Base-by-base conservation (phyloP, 169 alveolate genomes). In the Plasmodium coatneyi region DNA sequence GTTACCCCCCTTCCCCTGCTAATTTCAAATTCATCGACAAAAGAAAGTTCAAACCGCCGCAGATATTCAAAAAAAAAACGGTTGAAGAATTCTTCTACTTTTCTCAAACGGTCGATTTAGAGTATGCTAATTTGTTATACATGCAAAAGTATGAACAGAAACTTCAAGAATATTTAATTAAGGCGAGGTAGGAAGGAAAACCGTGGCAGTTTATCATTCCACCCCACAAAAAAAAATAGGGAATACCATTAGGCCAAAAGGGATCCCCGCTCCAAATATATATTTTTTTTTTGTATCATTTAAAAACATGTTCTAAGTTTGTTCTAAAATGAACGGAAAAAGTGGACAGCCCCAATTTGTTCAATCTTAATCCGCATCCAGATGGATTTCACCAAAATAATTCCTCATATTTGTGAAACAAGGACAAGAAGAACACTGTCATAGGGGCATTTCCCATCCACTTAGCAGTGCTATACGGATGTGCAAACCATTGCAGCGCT, bases 61-160 rank as follows among this genome's bases (percentile, higher is more conserved):
- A 83, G 34, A 12, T 39, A 70, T 30, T 32, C 60, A 16, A 30
- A n/a, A 19, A 25, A 32, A 52, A 74, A 72, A 9, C n/a, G 39
- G 14, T 30, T 72, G 49, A 90, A 1, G 95, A 81, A 46, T 71
- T 30, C 30, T 90, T 81, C 6, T 90, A 90, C 46, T 90, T 70
- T 90, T 90, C 95, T 7, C 74, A 34, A 43, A 43, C 83, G 80
- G 78, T 81, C 32, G 86, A 90, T 81, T 80, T 90, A 80, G 95
- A 90, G 74, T 90, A 90, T 70, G 71, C 90, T 12, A 90, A 90
- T 90, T 90, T 90, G 74, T 66, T 90, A 54, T 81, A 43, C 52
- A 90, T 90, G 95, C 43, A 90, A 90, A 90, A 74, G 72, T 90
- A 36, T 80, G 95, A 90, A 90, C 81, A 90, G 41, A 9, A 90